Base-by-base conservation (phyloP, 176 grass and related monocot genomes). In the Alopecurus myosuroides region DNA sequence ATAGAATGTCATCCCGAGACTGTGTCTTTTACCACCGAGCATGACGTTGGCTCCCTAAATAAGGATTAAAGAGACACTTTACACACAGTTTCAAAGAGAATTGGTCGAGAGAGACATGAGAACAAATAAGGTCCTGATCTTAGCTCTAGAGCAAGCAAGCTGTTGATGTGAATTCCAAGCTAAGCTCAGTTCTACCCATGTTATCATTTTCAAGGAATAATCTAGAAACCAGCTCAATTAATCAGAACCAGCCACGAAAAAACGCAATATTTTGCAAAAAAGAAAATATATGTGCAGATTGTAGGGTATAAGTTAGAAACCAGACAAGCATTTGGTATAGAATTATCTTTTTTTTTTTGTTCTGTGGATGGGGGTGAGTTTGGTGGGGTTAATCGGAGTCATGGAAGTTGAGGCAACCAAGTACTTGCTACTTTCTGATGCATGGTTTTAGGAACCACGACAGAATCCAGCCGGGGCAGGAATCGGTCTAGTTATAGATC, bases 21-120 rank as follows among this genome's bases (percentile, higher is more conserved):
- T 96, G 85, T 99, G 97, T 56, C 97, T 94, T 93, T 87, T 94
- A 89, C 97, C 97, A 77, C 97, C 93, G 71, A 92, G 56, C 70
- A 96, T 84, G 77, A 99, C 56, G 71, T 88, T 92, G 86, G 97
- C 93, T 91, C 97, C 89, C 97, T 99, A 81, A 77, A 70, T 66
- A 91, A 87, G 33, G 67, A 80, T 64, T 55, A 68, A 9, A 31
- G 22, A 60, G 26, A 37, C 52, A 82, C 26, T 75, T 91, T 67
- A 82, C 41, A 77, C 62, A 46, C 28, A 49, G 18, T 74, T 74
- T 37, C 29, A 76, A 33, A 76, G 17, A 82, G 13, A 77, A 14
- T 5, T 12, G 23, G 9, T 18, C 74, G 71, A 60, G n/a, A 70
- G 25, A 58, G n/a, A 28, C 11, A 12, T 29, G 57, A 29, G 6